Evolutionary conservation across 768 basidiomycete genomes (phyloP), one percentile per base, ranked within the genome.

Genomic region (Amanita pallidorosea): DNA sequence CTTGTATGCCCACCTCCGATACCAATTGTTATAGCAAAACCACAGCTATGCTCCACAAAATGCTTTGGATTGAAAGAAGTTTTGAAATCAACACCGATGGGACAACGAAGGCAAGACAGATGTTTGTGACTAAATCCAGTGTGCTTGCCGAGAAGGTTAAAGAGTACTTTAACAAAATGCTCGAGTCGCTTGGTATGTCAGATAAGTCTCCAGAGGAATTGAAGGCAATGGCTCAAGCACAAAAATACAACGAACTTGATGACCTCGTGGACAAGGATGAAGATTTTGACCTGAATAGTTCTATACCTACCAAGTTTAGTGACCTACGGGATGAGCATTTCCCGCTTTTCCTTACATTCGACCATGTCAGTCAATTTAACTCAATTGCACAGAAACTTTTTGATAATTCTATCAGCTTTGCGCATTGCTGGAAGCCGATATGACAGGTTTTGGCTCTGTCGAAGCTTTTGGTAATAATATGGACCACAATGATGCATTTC

Each of bases 21-120:
- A 9, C 9, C 17, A 49, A 22, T 22, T 20, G 43, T 55, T 29
- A 17, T 38, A 85, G 85, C 1, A 86, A 86, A 71, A 87, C 83
- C 0, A 87, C 85, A 0, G 81, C 83, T 0, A 85, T 88, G 74
- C 66, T 88, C 1, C 83, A 81, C 67, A 86, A 84, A 61, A 86
- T 88, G 75, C 68, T 86, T 2, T 73, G 76, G 1, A 76, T 85
- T 6, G 80, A 87, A 55, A 65, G 74, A n/a, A 69, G 75, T 2
- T 81, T 73, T 64, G 62, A 74, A 35, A 53, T 68, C 22, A 61
- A 65, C 20, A 61, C 61, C 8, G 65, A 60, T 15, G 54, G 61
- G 2, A 61, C 68, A 35, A 59, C 65, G 1, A 78, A 74, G 57
- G 79, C 81, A 3, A 72, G 83, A 11, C 85, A 88, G 56, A 61